phyloP scores from a whole-genome alignment of 2,329 filamentous ascomycete genomes.

The Geosmithia morbida region DNA sequence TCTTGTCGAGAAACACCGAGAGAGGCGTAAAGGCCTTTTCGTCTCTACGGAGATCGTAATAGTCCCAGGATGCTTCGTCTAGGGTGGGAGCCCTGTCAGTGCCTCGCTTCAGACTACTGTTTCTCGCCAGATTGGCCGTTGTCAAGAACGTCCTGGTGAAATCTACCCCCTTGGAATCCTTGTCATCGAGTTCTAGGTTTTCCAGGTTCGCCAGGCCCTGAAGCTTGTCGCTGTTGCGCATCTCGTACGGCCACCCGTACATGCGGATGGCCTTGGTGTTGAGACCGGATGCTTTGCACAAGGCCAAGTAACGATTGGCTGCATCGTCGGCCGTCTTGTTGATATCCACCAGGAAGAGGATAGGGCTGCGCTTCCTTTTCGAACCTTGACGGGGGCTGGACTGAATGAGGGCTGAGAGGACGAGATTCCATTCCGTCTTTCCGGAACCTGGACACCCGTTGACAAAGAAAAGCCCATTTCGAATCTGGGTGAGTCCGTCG shows the following conservation, averaged over 20 bases:
- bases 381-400: constrained; percentile 10
- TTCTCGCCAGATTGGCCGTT: constrained; percentile 3
- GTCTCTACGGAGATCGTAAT: constrained; percentile 17
- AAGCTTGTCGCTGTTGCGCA: constrained; percentile 14
- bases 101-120: background rate
- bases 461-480: constrained; percentile 26
- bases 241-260: constrained; percentile 24
- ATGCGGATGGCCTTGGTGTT: constrained; percentile 18
- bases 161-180: constrained; percentile 6
- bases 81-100: constrained; percentile 19
- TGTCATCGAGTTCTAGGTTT: background rate
- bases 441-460: constrained; percentile 32
- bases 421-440: constrained; percentile 31
- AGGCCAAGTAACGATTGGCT: constrained; percentile 22
- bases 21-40: constrained; percentile 17
- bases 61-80: constrained; percentile 26
- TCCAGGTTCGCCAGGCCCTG: constrained; percentile 4
- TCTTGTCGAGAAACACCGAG: constrained; percentile 17
- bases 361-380: constrained; percentile 12
- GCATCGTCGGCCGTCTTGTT: constrained; percentile 31
- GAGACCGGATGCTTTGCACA: constrained; percentile 20
- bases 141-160: constrained; percentile 20
- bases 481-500: constrained; percentile 16
- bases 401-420: constrained; percentile 22
- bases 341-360: constrained; percentile 31